Evolutionary conservation across 2,329 filamentous ascomycete species (phyloP), one percentile per base, ranked within the genome.

Genomic region (Colletotrichum tamarilloi): DNA sequence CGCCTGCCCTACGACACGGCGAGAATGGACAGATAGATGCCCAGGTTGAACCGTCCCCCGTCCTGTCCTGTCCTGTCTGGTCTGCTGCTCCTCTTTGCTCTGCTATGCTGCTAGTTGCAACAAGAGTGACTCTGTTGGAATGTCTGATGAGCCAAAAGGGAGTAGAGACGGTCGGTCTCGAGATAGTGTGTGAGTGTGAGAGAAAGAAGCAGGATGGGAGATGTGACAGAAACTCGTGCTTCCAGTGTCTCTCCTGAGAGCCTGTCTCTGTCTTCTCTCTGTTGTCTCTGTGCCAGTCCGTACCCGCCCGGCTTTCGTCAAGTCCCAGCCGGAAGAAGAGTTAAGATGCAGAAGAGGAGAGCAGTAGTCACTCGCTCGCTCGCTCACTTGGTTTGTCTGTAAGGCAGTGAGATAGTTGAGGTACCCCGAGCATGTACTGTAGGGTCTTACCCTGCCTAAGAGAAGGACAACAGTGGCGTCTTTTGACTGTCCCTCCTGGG

Each of bases 221-320:
- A 69, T 69, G 70, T 73, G 70, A 73, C 53, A 32, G 62, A 73
- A 53, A 46, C 30, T 24, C 22, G 67, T 64, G 66, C 66, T 73
- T 72, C 69, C 66, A 73, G 30, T 73, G 66, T 69, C 70, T 69
- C 59, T 73, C 66, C 28, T 26, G 16, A 9, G 26, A 60, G 55
- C 19, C 30, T 65, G 55, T 64, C 55, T 73, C 57, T 68, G 30
- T 62, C 49, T 46, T 26, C 52, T 49, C 58, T 68, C 35, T 57
- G 26, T n/a, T 66, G 65, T 62, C 49, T 38, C 58, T 68, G 65
- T 55, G 28, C 30, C 42, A 46, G 42, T 46, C 42, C 58, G 69
- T 68, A 65, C 56, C 35, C 52, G 52, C 38, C 58, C 58, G 57
- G 11, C 28, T 26, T 38, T 69, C 66, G 59, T 69, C 66, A 42